Evolutionary conservation across 2,329 filamentous ascomycete genomes (phyloP), one percentile per base, ranked within the genome.

Genomic region (Hypoxylon rubiginosum): DNA sequence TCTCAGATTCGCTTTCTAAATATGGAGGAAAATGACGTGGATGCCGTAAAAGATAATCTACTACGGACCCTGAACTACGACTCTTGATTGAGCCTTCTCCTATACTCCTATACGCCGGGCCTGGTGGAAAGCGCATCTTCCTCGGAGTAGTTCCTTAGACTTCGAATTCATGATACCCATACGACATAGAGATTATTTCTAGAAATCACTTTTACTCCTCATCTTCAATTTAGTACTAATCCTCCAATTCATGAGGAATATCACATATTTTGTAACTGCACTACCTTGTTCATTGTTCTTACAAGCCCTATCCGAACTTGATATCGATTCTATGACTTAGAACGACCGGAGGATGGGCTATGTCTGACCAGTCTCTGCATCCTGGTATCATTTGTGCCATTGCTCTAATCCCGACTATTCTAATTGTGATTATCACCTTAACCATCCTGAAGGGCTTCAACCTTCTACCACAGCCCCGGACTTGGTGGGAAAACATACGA

Each of bases 1-100:
- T 34, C n/a, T 24, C 66, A 91, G 88, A 90, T 92, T 67, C 86
- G 85, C n/a, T 92, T 92, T 73, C 78, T 91, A 21, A 85, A 84
- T 39, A 83, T 92, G 82, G 88, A 90, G 50, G 84, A 88, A 13
- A 81, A 82, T 50, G 86, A 89, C 41, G 79, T 90, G 11, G 84
- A 87, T 50, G 81, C 82, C 2, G 81, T 89, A 39, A 89, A 87
- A 73, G 84, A 87, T 58, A 88, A 88, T 62, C 79, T 91, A 15
- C 78, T 84, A 52, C 84, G 85, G 67, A 88, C 85, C 15, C 73
- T 86, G 43, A 82, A 77, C 50, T 74, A 73, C 46, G 65, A 74
- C 39, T 69, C 75, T 49, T 73, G 64, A 73, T 58, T 59, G 64
- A 51, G 26, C 52, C 36, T 68, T 43, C 63, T 61, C n/a, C n/a